Evolutionary conservation across 1,139 yeast species (phyloP), one percentile per base, ranked within the genome.

Genomic region (Hyphopichia fennica): DNA sequence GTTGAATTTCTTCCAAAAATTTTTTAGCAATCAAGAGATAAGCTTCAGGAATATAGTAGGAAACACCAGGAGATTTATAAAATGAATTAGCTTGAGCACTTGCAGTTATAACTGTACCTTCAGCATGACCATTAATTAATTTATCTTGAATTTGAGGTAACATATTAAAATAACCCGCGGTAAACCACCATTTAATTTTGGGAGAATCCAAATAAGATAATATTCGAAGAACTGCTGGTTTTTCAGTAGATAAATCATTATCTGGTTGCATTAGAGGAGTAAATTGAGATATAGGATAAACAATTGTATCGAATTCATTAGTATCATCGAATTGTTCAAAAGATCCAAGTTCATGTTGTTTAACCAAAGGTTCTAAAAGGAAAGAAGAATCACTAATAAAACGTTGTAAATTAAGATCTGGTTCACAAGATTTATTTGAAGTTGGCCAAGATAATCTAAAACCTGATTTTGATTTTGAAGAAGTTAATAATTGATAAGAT

Each of bases 141-240:
- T 77, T 72, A n/a, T 71, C 65, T 53, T 81, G 81, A 45, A 87
- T 84, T 37, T 82, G 82, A 0, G 96, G 89, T 39, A 85, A 79
- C 80, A 93, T 85, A 60, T 93, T 95, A 70, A 93, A 95, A 62
- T 93, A 93, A 1, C 99, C 99, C 0, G 99, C 97, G 0, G 99
- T 95, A 54, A 93, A 84, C 55, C 88, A 79, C 96, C 96, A 93
- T 44, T 75, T 75, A 40, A 83, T 77, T 20, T 67, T 58, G 3
- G 79, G 73, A 44, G 76, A 75, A 51, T 75, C 82, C 43, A 84
- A 69, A 55, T 76, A 76, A 3, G 88, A 75, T 39, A 87, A 69
- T 7, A 86, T 62, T 33, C 84, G 67, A 38, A 86, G 67, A 16
- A 87, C 69, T 1, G 86, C 81, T 3, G 85, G 85, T 52, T 85